These are phyloP conservation scores for Zymoseptoria crescenta DNA, from an alignment of 2,329 filamentous ascomycete genomes.

Conservation along the genomic window DNA sequence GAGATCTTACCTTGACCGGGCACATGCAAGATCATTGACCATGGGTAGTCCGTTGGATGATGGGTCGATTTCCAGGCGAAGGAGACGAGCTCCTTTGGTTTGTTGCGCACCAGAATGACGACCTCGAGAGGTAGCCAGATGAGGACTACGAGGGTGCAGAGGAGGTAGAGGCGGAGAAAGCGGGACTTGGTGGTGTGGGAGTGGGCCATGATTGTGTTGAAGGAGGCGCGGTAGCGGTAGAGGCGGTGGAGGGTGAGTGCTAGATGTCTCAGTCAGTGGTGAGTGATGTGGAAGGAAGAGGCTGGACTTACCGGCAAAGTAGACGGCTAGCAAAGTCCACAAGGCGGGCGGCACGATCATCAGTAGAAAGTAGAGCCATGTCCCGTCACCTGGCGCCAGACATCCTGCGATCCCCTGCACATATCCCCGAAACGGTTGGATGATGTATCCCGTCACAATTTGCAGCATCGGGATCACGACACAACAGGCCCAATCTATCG, in stretches of 20 bases:
- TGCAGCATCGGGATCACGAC: slow-evolving; percentile 48
- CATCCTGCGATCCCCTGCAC: slow-evolving; percentile 55
- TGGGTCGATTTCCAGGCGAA: slow-evolving; percentile 48
- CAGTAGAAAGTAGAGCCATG: slow-evolving; percentile 51
- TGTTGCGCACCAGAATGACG: slow-evolving; percentile 44
- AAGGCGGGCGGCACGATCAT: slow-evolving; percentile 50
- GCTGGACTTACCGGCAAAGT: slow-evolving; percentile 49
- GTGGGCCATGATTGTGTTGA: slow-evolving; percentile 48
- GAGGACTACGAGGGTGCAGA: slow-evolving; percentile 45
- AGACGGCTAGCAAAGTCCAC: slow-evolving; percentile 45
- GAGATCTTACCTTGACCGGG: slow-evolving; percentile 38
- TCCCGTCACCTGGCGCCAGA: slow-evolving; percentile 44
- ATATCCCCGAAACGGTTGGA: slow-evolving; percentile 52
- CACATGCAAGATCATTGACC: slow-evolving; percentile 43
- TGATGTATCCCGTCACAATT: slow-evolving; percentile 51
- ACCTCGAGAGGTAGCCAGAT: slow-evolving; percentile 47
- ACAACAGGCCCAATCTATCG: slow-evolving; percentile 50
- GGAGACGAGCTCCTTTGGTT: slow-evolving; percentile 21
- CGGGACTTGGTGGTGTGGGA: slow-evolving; percentile 50
- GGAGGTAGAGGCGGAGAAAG: slow-evolving; percentile 54
- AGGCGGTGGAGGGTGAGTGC: slow-evolving; percentile 55
- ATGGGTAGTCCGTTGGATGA: slow-evolving; percentile 32
- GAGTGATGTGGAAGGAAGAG: neutral
- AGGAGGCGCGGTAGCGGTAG: slow-evolving; percentile 50
- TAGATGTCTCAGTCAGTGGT: slow-evolving; percentile 23